A percentile compares a stretch with the other conserved stretches of the same genome.
Conservation (phyloP, 768 basidiomycete species). For the Mycena filopes region DNA sequence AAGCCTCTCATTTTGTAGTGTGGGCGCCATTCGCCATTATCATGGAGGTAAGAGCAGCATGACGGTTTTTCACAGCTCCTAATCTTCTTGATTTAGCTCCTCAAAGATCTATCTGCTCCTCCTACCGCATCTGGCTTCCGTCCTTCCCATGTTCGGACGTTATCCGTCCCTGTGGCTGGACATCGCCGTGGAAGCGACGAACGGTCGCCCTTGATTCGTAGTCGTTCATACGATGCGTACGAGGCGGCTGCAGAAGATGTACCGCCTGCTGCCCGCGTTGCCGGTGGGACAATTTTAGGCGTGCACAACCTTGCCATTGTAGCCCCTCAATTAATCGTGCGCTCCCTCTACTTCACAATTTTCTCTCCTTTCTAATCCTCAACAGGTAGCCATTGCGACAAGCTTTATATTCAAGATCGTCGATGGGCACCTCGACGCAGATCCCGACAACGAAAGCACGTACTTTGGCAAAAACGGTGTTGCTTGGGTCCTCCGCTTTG, state of each 20-base stretch:
- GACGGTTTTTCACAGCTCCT: too few relatives aligned
- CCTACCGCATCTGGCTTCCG: conserved; percentile 41
- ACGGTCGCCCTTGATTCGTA: conserved; percentile 69
- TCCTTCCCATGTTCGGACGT: conserved; percentile 62
- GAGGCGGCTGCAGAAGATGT: conserved; percentile 50
- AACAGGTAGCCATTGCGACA: conserved; percentile 18
- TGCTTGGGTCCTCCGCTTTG: conserved; percentile 93
- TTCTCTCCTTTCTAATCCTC: not conserved
- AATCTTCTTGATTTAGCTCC: conserved; percentile 64
- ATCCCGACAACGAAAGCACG: conserved; percentile 59
- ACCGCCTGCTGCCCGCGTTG: conserved; percentile 59
- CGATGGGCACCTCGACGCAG: conserved; percentile 74
- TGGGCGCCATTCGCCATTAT: conserved; percentile 98
- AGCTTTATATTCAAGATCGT: conserved; percentile 27
- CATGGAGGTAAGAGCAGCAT: conserved; percentile 96
- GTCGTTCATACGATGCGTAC: conserved; percentile 65
- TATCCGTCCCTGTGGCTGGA: conserved; percentile 57
- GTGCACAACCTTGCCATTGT: conserved; percentile 97
- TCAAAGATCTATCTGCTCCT: conserved; percentile 75
- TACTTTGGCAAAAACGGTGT: conserved; percentile 90
- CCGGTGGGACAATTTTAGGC: conserved; percentile 92
- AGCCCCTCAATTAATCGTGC: conserved; percentile 91
- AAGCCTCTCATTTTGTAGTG: conserved; percentile 39
- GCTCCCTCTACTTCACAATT: conserved; percentile 42
- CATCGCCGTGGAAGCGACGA: conserved; percentile 52